Evolutionary conservation across 2,329 filamentous ascomycete genomes (phyloP), one percentile per base, ranked within the genome.

Genomic region (Xylariomycetidae sp.): DNA sequence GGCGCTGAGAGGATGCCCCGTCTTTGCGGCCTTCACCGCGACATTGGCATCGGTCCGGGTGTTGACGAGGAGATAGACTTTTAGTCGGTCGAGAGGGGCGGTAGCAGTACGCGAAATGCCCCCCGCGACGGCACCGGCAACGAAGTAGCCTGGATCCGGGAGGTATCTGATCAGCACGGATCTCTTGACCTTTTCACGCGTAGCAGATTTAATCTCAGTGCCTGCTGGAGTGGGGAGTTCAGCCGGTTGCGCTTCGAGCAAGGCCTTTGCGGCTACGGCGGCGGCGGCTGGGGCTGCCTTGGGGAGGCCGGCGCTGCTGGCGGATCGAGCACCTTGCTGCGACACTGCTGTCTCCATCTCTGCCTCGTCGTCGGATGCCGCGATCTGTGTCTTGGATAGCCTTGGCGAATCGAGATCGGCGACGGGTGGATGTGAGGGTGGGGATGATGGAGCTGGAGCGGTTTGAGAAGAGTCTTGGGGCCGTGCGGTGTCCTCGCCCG

Each of bases 41-140:
- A 40, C 70, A 49, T 69, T 64, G 46, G 74, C 54, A 38, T 70
- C 72, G 35, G 70, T 65, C 44, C 71, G 74, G 37, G 87, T 94
- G 61, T 93, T 90, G 33, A 94, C 90, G 52, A 98, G 92, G 33
- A 98, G 76, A 60, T 94, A 96, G 46, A 98, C 92, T 67, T 96
- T 96, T 38, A 98, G 71, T 50, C 92, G 87, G 66, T 98, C 92
- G 61, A 98, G 80, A 39, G 92, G 92, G 40, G 92, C 92, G 48
- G 92, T 98, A 44, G 86, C 84, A 56, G 92, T 96, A 57, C 92
- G 82, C 57, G 90, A 96, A 52, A 95, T 82, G 59, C 88, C 90
- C 59, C 92, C 92, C 59, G 90, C 88, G 58, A 94, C 72, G 61
- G 88, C 92, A 70, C 92, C 92, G 60, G 92, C 92, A 66, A 94